Evolutionary conservation across 164 flowering plant species (phyloP), one percentile per base, ranked within the genome.

Genomic region (Stephania japonica): DNA sequence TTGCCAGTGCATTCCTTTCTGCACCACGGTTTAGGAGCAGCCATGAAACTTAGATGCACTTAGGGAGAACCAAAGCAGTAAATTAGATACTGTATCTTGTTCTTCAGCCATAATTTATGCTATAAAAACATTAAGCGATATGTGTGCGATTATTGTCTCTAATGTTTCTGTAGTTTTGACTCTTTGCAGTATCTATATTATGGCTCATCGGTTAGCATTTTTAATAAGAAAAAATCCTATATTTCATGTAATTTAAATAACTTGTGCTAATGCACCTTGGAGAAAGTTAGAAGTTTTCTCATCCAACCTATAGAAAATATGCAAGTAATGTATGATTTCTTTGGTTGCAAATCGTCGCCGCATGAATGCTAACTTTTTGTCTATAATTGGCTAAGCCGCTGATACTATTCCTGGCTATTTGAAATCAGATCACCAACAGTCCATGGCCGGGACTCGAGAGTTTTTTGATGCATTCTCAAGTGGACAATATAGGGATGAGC

Each of bases 381-480:
- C 38, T 32, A 32, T 32, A 61, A 7, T 21, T 38, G 61, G 63
- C 27, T 14, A 66, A 12, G 3, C 56, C 21, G 23, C 12, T 56
- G 11, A 32, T 12, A n/a, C 7, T 56, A 14, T 25, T 4, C 16
- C 3, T 27, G 65, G 53, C 64, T 76, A 64, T 25, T 76, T 68
- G 26, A 70, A 73, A 70, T 47, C 77, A 76, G 82, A 74, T 21
- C 47, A 71, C 73, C 77, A 76, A 69, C 81, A 63, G 50, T 71
- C 70, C 32, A 70, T 75, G 75, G 75, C 67, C 71, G 81, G 78
- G 73, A 59, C 80, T 43, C 71, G 75, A 64, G 81, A 80, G 63
- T 73, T 77, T 65, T 75, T 78, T 76, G 80, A 80, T 71, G 75
- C 79, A 66, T 75, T 78, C 72, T 79, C 80, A 43, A 65, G 49